These are phyloP conservation scores for Ogataea allantospora DNA, from an alignment of 805 yeast genomes.

Conservation along the genomic window DNA sequence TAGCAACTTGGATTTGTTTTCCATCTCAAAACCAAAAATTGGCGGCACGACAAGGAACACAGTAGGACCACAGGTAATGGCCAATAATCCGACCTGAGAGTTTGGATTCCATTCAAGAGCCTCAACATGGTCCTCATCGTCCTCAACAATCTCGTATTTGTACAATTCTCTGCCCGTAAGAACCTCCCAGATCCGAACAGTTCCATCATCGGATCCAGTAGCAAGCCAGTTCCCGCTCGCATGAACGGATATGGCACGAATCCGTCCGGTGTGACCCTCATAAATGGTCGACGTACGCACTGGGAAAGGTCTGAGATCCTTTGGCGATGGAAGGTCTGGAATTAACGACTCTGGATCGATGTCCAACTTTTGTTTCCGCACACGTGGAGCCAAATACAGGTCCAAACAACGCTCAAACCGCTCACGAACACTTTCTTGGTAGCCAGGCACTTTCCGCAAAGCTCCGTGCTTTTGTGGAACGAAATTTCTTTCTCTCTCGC, in stretches of 20 bases:
- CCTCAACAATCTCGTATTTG: slow-evolving; percentile 50
- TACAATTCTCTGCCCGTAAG: slow-evolving; percentile 92
- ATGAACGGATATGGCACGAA: slow-evolving; percentile 80
- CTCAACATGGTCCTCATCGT: slow-evolving; percentile 75
- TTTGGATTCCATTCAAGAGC: slow-evolving; percentile 90
- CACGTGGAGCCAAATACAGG: slow-evolving; percentile 93
- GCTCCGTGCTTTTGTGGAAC: slow-evolving; percentile 80
- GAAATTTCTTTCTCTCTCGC: slow-evolving; percentile 75
- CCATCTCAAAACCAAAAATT: slow-evolving; percentile 82
- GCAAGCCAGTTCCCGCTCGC: slow-evolving; percentile 94
- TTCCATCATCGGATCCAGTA: slow-evolving; percentile 96
- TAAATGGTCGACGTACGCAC: slow-evolving; percentile 80
- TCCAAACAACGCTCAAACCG: slow-evolving; percentile 93
- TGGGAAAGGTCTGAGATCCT: slow-evolving; percentile 96
- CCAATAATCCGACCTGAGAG: slow-evolving; percentile 68
- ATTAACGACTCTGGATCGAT: slow-evolving; percentile 95
- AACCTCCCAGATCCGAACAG: slow-evolving; percentile 95
- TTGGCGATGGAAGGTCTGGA: slow-evolving; percentile 95
- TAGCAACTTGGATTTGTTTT: slow-evolving; percentile 72
- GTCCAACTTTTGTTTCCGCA: slow-evolving; percentile 82
- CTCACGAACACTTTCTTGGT: slow-evolving; percentile 80
- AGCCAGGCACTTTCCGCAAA: slow-evolving; percentile 91
- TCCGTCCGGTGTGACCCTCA: slow-evolving; percentile 79
- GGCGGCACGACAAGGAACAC: slow-evolving; percentile 85
- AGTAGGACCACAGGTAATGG: slow-evolving; percentile 79